These are phyloP conservation scores for Maudiozyma serrabonitensis DNA, from an alignment of 805 yeast species.

Conservation along the genomic window DNA sequence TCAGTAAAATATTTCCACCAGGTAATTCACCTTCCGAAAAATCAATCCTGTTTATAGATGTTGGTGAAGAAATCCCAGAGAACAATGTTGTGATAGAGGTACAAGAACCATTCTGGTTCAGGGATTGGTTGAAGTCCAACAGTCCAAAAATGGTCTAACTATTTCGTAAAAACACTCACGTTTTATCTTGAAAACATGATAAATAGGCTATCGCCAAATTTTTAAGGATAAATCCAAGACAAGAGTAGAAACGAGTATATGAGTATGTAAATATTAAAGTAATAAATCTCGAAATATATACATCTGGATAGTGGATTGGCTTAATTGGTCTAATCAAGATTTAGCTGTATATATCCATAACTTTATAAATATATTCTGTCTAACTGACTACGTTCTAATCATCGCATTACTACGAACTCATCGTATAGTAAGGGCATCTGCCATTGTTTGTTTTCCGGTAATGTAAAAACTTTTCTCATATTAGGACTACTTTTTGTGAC, in stretches of 20 bases:
- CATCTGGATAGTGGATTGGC: too few relatives aligned
- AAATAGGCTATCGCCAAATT: too few relatives aligned
- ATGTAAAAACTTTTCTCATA: background rate
- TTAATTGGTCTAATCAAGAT: too few relatives aligned
- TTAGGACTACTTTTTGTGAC: background rate
- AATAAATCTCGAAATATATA: too few relatives aligned
- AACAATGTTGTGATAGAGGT: slow-evolving; percentile 10
- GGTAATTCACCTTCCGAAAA: slow-evolving; percentile 5
- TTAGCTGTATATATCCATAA: too few relatives aligned
- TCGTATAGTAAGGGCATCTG: too few relatives aligned
- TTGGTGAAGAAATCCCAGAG: background rate
- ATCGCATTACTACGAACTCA: too few relatives aligned
- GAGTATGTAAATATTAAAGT: background rate
- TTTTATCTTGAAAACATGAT: too few relatives aligned
- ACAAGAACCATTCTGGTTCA: slow-evolving; percentile 21
- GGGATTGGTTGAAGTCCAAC: slow-evolving; percentile 6
- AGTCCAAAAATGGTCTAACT: background rate
- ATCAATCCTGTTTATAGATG: slow-evolving; percentile 7
- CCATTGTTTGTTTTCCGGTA: too few relatives aligned
- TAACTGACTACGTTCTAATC: too few relatives aligned
- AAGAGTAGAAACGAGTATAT: background rate
- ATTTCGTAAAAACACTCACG: background rate
- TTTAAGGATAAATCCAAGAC: background rate
- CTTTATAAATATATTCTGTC: too few relatives aligned
- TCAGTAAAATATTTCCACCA: slow-evolving; percentile 18